Evolutionary conservation across 192 early-diverging fungal genomes (phyloP).

Genomic region (Dissophora globulifera): DNA sequence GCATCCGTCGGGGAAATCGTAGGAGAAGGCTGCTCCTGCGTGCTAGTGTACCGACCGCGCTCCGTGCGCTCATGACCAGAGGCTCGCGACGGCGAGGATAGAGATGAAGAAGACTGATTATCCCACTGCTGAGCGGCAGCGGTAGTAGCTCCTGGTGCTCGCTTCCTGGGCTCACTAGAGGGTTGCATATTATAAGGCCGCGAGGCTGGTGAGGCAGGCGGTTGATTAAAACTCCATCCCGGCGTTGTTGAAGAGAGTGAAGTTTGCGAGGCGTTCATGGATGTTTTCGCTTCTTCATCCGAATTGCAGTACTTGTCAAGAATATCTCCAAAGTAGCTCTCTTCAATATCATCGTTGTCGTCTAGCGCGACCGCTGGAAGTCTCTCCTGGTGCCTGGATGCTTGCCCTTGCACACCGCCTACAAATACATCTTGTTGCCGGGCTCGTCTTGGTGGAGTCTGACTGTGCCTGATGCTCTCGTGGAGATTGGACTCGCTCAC

Average conservation of each 20-base stretch:
- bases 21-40: not conserved
- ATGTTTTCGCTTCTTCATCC: conserved; percentile 25
- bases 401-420: not conserved
- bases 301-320: conserved; percentile 50
- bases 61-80: too few species aligned
- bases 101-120: not conserved
- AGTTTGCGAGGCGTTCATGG: conserved; percentile 16
- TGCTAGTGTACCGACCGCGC: conserved; percentile 8
- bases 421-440: not conserved
- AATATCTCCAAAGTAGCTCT: conserved; percentile 45
- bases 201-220: conserved; percentile 17
- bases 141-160: not conserved
- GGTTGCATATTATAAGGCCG: not conserved
- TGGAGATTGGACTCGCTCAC: conserved; percentile 13
- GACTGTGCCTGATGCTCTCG: conserved; percentile 10
- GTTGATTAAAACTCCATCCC: conserved; percentile 24
- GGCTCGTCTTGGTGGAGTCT: not conserved
- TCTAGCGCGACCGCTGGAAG: not conserved
- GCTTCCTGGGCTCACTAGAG: not conserved
- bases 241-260: conserved; percentile 13
- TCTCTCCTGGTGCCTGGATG: too few species aligned
- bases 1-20: conserved; percentile 22
- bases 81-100: too few species aligned
- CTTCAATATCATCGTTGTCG: conserved; percentile 37
- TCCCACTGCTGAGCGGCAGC: not conserved